Conservation (phyloP, 106 monocot genomes). For the Gastrodia elata region DNA sequence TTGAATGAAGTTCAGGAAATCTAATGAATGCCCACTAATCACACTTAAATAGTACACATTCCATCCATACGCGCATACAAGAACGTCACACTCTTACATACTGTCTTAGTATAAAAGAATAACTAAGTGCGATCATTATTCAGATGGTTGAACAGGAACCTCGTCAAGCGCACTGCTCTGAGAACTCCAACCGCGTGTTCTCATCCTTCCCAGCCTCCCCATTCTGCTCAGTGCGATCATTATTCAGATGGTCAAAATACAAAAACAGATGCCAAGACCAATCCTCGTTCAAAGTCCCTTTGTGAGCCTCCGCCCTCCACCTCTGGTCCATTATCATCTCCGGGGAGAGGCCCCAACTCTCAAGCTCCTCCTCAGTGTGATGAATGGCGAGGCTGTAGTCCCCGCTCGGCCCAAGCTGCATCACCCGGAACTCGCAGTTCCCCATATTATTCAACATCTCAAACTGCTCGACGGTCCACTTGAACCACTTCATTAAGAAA, state of each 20-base stretch:
- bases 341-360: slow-evolving; percentile 72
- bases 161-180: neutral
- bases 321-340: slow-evolving; percentile 88
- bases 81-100: no score
- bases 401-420: slow-evolving; percentile 71
- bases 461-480: slow-evolving; percentile 96
- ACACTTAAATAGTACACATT: no score
- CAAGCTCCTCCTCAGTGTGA: slow-evolving; percentile 64
- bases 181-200: neutral
- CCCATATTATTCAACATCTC: slow-evolving; percentile 75
- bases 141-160: no score
- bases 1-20: no score
- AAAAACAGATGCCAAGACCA: slow-evolving; percentile 25
- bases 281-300: slow-evolving; percentile 43
- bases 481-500: slow-evolving; percentile 99
- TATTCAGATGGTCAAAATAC: slow-evolving; percentile 38
- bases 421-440: slow-evolving; percentile 85
- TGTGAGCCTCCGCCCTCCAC: slow-evolving; percentile 48
- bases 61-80: no score
- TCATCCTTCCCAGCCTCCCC: neutral
- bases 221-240: slow-evolving; percentile 12
- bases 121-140: no score
- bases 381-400: slow-evolving; percentile 87
- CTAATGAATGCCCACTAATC: no score
- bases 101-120: no score